Evolutionary conservation across 1,139 yeast genomes (phyloP).

Genomic region (Scheffersomyces segobiensis): DNA sequence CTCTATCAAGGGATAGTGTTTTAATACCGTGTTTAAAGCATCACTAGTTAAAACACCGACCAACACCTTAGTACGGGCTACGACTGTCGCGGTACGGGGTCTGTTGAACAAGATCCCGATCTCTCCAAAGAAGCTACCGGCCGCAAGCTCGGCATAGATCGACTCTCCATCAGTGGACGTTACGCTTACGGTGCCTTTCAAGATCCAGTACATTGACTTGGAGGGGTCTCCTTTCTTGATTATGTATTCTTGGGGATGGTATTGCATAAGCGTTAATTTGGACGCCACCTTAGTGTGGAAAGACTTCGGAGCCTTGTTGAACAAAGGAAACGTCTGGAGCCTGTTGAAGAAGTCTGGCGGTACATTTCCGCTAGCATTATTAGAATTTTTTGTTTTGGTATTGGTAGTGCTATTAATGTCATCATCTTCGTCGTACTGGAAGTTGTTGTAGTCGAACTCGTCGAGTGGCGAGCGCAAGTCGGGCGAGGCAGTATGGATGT

Average conservation of each 20-base stretch:
- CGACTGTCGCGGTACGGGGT: constrained; percentile 77
- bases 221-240: constrained; percentile 73
- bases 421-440: constrained; percentile 4
- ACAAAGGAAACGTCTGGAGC: constrained; percentile 59
- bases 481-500: not conserved
- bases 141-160: constrained; percentile 63
- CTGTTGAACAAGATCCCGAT: constrained; percentile 74
- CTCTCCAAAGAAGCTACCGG: constrained; percentile 77
- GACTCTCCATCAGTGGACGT: constrained; percentile 77
- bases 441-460: constrained; percentile 6
- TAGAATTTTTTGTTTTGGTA: constrained; percentile 5
- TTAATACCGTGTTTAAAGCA: constrained; percentile 57
- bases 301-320: constrained; percentile 63
- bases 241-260: constrained; percentile 66
- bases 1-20: constrained; percentile 64
- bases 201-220: constrained; percentile 78
- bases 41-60: constrained; percentile 69
- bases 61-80: constrained; percentile 66
- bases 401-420: constrained; percentile 5
- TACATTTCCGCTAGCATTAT: constrained; percentile 15
- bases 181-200: constrained; percentile 72
- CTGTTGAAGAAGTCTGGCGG: constrained; percentile 56
- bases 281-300: constrained; percentile 62
- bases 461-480: not conserved
- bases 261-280: constrained; percentile 57